Evolutionary conservation across 73 alveolate species (phyloP).

Genomic region (Paramecium tetraurelia): DNA sequence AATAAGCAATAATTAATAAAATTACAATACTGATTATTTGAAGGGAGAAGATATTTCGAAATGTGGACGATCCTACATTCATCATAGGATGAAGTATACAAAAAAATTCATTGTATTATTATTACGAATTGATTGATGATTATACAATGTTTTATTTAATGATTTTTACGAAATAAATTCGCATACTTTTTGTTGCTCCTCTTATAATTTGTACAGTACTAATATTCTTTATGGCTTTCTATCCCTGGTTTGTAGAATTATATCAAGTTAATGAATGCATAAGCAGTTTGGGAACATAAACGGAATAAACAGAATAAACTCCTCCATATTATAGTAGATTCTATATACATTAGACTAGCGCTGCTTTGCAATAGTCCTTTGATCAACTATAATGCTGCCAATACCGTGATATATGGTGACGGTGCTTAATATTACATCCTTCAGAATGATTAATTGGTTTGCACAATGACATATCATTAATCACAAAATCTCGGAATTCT

Average conservation of each 20-base stretch:
- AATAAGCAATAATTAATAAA: background rate
- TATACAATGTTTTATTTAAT: background rate
- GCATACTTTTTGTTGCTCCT: conserved; percentile 25
- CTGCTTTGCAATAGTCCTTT: background rate
- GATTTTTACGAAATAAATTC: conserved; percentile 27
- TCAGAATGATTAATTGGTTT: background rate
- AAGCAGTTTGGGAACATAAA: background rate
- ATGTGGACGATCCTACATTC: too few species aligned
- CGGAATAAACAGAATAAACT: background rate
- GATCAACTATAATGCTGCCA: background rate
- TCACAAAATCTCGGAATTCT: background rate
- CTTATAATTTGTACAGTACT: background rate
- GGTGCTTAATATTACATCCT: background rate
- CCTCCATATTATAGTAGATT: background rate
- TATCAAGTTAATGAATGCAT: background rate
- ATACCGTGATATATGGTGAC: background rate
- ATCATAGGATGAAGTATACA: background rate
- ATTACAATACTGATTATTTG: background rate
- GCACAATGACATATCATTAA: background rate
- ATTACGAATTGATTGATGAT: background rate
- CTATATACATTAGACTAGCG: background rate
- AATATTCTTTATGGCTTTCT: conserved; percentile 7
- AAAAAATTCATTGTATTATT: background rate
- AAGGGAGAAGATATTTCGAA: background rate
- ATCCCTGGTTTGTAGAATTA: background rate